Evolutionary conservation across 2,329 filamentous ascomycete genomes (phyloP).

Genomic region (Cryphonectria nitschkei): DNA sequence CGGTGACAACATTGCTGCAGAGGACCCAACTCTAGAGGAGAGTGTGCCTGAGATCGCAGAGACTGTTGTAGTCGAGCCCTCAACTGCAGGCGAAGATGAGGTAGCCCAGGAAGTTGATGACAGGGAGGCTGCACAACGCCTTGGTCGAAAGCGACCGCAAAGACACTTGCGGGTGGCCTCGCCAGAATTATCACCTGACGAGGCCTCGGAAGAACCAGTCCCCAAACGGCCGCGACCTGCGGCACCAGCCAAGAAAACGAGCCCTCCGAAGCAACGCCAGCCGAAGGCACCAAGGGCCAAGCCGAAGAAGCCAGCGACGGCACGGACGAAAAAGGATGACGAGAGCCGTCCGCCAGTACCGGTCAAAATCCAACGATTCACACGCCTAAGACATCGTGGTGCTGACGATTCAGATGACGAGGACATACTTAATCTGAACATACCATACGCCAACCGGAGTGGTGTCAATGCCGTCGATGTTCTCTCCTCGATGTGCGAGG

Average conservation of each 20-base stretch:
- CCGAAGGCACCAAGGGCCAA: conserved; percentile 30
- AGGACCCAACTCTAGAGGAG: conserved; percentile 10
- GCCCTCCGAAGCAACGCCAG: conserved; percentile 47
- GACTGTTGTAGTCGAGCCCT: conserved; percentile 32
- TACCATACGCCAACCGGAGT: conserved; percentile 56
- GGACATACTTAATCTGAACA: conserved; percentile 53
- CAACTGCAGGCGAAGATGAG: conserved; percentile 22
- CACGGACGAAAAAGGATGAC: conserved; percentile 30
- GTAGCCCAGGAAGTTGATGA: conserved; percentile 49
- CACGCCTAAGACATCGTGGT: conserved; percentile 46
- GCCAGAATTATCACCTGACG: conserved; percentile 47
- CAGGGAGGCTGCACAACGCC: conserved; percentile 45
- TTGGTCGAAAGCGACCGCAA: conserved; percentile 50
- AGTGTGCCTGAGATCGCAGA: conserved; percentile 11
- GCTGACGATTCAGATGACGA: conserved; percentile 46
- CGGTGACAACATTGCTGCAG: background rate
- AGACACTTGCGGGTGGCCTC: conserved; percentile 43
- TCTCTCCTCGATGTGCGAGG: conserved; percentile 63
- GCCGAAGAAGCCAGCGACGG: conserved; percentile 19
- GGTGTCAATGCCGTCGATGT: conserved; percentile 68
- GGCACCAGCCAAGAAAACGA: conserved; percentile 37
- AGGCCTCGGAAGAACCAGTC: conserved; percentile 39
- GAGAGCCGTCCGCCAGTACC: conserved; percentile 16
- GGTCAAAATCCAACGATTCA: conserved; percentile 55
- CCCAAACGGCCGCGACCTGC: conserved; percentile 45